phyloP scores from a whole-genome alignment of 2,329 filamentous ascomycete species.

The Juglanconis juglandina region DNA sequence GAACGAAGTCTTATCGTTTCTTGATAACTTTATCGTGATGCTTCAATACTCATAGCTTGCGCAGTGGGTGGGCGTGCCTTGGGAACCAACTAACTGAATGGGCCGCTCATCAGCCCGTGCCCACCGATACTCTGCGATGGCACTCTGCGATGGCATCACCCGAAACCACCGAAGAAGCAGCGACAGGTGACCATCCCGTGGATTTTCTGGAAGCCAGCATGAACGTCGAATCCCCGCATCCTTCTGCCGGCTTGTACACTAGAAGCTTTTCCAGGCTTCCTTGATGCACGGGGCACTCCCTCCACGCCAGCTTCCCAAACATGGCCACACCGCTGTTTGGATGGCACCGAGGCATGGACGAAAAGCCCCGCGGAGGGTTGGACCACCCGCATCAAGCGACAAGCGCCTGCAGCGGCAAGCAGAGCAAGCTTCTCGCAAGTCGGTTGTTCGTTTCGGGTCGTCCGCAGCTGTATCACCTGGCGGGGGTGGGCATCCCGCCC shows the following conservation, averaged over 20 bases:
- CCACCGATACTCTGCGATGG: too few relatives aligned
- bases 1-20: not conserved
- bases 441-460: slow-evolving; percentile 3
- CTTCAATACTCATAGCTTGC: not conserved
- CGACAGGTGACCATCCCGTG: not conserved
- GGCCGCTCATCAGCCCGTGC: not conserved
- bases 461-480: slow-evolving; percentile 14
- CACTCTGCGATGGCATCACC: too few relatives aligned
- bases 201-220: not conserved
- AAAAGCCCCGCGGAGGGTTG: not conserved
- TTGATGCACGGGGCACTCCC: not conserved
- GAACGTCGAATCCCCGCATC: too few relatives aligned
- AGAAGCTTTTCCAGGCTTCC: not conserved
- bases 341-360: slow-evolving; percentile 2
- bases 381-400: not conserved
- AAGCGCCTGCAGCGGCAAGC: slow-evolving; percentile 10
- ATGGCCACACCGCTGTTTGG: slow-evolving; percentile 17
- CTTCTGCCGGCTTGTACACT: not conserved
- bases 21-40: not conserved
- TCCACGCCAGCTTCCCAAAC: not conserved
- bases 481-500: not conserved
- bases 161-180: too few relatives aligned
- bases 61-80: not conserved
- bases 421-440: not conserved
- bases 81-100: not conserved